Evolutionary conservation across 164 flowering plant genomes (phyloP).

Genomic region (Taxillus chinensis): DNA sequence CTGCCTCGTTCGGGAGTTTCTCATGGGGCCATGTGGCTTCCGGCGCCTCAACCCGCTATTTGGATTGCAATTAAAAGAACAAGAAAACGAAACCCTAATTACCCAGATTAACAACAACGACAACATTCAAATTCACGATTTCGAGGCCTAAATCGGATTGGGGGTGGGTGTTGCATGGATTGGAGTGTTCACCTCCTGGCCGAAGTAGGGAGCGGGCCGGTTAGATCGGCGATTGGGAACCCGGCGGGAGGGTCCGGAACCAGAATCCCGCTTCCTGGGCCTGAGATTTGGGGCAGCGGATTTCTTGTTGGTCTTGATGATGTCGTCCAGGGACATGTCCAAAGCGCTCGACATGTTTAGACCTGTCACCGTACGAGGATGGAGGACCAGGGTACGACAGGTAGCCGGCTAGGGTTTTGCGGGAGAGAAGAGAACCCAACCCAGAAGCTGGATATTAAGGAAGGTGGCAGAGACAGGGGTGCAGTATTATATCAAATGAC

Average conservation of each 20-base stretch:
- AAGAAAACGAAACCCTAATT: too few relatives aligned
- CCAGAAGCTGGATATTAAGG: too few relatives aligned
- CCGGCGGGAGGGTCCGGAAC: background rate
- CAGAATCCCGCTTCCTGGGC: background rate
- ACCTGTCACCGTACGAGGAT: too few relatives aligned
- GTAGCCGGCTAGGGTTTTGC: background rate
- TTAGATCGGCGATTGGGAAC: background rate
- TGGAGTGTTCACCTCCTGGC: background rate
- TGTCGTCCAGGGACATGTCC: background rate
- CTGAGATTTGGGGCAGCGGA: background rate
- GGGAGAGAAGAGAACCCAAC: background rate
- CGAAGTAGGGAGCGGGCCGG: background rate
- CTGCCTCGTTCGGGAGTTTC: background rate
- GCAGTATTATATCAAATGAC: too few relatives aligned
- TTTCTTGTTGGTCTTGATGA: background rate
- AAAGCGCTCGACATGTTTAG: background rate
- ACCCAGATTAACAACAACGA: too few relatives aligned
- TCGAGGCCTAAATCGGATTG: too few relatives aligned
- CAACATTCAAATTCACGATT: too few relatives aligned
- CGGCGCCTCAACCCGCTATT: slow-evolving; percentile 1
- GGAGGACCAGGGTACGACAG: background rate
- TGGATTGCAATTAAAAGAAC: background rate
- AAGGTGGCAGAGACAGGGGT: too few relatives aligned
- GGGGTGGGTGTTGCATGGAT: background rate
- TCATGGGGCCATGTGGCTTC: background rate